Conservation (phyloP, 805 yeast species). For the Saccharomycopsis schoenii region DNA sequence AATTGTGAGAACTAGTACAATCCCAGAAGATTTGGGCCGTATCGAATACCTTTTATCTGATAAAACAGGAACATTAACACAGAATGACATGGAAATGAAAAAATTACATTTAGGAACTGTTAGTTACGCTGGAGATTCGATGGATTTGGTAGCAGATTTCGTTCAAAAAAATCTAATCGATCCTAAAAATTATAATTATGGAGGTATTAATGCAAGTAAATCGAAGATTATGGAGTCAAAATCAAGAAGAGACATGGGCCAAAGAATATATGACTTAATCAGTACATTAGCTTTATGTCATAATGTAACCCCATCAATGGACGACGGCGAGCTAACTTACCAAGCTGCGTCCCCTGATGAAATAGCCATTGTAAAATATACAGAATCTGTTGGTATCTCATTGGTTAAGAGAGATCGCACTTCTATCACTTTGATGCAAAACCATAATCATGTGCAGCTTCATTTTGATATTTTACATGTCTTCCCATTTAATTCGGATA, state of each 20-base stretch:
- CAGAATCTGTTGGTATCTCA: slow-evolving; percentile 76
- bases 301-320: slow-evolving; percentile 89
- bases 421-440: slow-evolving; percentile 58
- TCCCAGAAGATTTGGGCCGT: slow-evolving; percentile 95
- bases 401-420: slow-evolving; percentile 75
- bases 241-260: slow-evolving; percentile 59
- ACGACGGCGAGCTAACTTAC: slow-evolving; percentile 64
- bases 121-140: slow-evolving; percentile 82
- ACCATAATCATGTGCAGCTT: slow-evolving; percentile 34
- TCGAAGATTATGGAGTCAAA: slow-evolving; percentile 25
- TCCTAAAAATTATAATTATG: slow-evolving; percentile 12
- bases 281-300: slow-evolving; percentile 89
- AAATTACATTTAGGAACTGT: slow-evolving; percentile 89
- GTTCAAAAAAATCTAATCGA: slow-evolving; percentile 29
- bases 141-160: slow-evolving; percentile 77
- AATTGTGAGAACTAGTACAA: slow-evolving; percentile 91
- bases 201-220: slow-evolving; percentile 16
- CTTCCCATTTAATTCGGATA: slow-evolving; percentile 93
- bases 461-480: slow-evolving; percentile 62
- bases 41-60: slow-evolving; percentile 88
- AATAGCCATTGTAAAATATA: slow-evolving; percentile 89
- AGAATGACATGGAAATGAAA: slow-evolving; percentile 94
- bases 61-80: slow-evolving; percentile 95
- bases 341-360: slow-evolving; percentile 99
- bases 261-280: slow-evolving; percentile 70